Conservation (phyloP, 2,329 filamentous ascomycete species). For the Aschersonia sp. region DNA sequence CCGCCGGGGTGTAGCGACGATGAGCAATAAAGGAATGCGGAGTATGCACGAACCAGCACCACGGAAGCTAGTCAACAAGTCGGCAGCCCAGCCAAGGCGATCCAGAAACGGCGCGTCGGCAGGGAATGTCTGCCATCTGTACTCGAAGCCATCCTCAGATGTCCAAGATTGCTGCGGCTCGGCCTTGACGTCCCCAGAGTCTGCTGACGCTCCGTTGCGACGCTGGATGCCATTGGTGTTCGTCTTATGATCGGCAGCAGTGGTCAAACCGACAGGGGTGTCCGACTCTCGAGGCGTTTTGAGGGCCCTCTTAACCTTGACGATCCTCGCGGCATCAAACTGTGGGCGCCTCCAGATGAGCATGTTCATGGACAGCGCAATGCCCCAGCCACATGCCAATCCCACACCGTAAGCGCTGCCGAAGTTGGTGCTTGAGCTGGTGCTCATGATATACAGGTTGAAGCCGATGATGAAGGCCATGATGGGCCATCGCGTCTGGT, state of each 20-base stretch:
- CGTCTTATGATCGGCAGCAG: background rate
- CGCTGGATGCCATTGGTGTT: conserved; percentile 2
- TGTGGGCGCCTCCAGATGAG: conserved; percentile 42
- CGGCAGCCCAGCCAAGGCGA: conserved; percentile 40
- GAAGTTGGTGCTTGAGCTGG: conserved; percentile 35
- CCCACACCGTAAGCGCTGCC: conserved; percentile 36
- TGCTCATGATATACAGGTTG: conserved; percentile 25
- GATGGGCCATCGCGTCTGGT: conserved; percentile 32
- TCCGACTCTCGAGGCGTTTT: too few relatives aligned
- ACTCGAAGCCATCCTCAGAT: conserved; percentile 23
- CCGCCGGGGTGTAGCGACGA: too few relatives aligned
- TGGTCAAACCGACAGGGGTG: background rate
- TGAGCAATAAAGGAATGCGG: background rate
- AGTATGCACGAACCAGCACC: conserved; percentile 30
- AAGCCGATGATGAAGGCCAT: conserved; percentile 26
- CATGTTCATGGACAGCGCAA: conserved; percentile 31
- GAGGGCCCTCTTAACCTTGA: conserved; percentile 26
- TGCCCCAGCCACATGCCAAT: conserved; percentile 33
- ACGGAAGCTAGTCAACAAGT: conserved; percentile 39
- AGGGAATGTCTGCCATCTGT: conserved; percentile 48
- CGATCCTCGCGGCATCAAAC: conserved; percentile 27
- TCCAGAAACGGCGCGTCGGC: conserved; percentile 29
- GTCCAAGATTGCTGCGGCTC: background rate
- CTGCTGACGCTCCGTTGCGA: conserved; percentile 5
- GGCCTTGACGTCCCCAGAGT: background rate